Conservation (phyloP, 306 rosid genomes). For the Rosa multiflora region DNA sequence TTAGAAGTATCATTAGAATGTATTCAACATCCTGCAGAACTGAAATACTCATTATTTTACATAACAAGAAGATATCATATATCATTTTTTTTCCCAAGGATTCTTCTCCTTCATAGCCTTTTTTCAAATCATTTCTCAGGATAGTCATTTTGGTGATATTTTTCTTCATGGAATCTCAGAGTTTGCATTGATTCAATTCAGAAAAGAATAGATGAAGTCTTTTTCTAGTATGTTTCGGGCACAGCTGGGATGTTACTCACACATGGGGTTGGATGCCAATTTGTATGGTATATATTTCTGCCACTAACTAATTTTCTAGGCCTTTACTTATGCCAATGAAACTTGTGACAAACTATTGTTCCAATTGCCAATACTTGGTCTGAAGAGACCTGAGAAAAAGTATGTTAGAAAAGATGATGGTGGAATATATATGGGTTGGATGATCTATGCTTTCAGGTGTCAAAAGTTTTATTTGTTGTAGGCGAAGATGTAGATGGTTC, state of each 20-base stretch:
- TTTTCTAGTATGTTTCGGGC: not conserved
- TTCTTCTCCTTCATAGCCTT: not conserved
- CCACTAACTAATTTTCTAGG: not conserved
- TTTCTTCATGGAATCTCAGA: not conserved
- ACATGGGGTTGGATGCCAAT: not conserved
- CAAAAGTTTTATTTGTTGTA: not conserved
- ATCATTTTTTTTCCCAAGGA: not conserved
- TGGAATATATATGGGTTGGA: not conserved
- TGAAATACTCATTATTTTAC: not conserved
- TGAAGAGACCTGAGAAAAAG: not conserved
- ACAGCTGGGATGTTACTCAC: not conserved
- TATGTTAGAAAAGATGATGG: not conserved
- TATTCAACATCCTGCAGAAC: not conserved
- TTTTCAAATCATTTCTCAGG: not conserved
- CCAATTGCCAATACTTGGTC: not conserved
- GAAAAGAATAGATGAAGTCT: not conserved
- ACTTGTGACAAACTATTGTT: not conserved
- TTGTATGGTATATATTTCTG: not conserved
- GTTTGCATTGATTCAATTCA: not conserved
- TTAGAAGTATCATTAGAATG: not conserved
- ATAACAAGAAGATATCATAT: not conserved
- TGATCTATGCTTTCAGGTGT: not conserved
- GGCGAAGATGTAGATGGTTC: not conserved
- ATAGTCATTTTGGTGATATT: not conserved
- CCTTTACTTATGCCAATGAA: not conserved